Percentiles rank a stretch among this genome's conserved stretches.
Evolutionary conservation across 108 stramenopile genomes (phyloP).

Genomic region (Nitzschia sp.): DNA sequence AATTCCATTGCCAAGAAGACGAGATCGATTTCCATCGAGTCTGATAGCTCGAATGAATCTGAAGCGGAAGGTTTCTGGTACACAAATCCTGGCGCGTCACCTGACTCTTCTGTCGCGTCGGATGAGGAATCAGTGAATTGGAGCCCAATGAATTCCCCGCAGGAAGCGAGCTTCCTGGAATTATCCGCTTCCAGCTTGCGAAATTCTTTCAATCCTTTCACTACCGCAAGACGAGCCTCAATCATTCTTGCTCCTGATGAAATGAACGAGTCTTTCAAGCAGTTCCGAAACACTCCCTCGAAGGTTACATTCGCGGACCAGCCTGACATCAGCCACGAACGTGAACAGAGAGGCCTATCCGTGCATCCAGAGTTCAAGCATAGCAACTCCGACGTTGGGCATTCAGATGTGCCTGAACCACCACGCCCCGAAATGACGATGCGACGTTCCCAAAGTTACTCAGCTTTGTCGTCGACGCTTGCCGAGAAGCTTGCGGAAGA

Average conservation of each 20-base stretch:
- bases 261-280: not conserved
- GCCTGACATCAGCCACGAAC: not conserved
- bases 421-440: conserved; percentile 8
- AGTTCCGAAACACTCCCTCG: conserved; percentile 1
- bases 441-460: conserved; percentile 55
- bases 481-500: conserved; percentile 10
- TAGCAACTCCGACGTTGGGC: conserved; percentile 11
- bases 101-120: conserved; percentile 13
- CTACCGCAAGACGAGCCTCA: not conserved
- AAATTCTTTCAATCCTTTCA: not conserved
- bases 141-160: conserved; percentile 10
- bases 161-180: not conserved
- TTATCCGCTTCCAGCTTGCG: not conserved
- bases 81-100: conserved; percentile 5
- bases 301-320: conserved; percentile 1
- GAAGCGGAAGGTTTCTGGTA: conserved; percentile 34
- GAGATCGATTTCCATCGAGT: conserved; percentile 37
- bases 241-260: not conserved
- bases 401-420: not conserved
- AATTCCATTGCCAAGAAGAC: conserved; percentile 7
- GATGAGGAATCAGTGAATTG: conserved; percentile 40
- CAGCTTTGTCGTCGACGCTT: conserved; percentile 49
- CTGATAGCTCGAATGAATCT: conserved; percentile 29
- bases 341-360: not conserved
- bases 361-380: not conserved